Evolutionary conservation across 805 yeast genomes (phyloP).

Genomic region (Schwanniomyces sp.): DNA sequence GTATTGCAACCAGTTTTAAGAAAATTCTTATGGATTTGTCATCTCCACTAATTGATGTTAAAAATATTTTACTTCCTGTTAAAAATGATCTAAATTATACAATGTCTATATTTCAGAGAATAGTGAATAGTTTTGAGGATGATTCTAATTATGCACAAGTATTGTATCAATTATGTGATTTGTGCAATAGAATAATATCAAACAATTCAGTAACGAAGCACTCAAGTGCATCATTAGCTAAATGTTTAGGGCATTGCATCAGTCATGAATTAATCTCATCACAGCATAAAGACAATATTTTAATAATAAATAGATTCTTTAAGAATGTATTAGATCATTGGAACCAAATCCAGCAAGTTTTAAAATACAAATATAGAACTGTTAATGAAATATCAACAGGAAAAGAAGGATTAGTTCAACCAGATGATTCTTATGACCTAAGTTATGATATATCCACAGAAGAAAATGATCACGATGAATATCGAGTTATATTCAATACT

Average conservation of each 20-base stretch:
- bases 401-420: constrained; percentile 2
- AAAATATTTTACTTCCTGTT: constrained; percentile 52
- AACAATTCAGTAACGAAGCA: constrained; percentile 43
- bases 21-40: constrained; percentile 52
- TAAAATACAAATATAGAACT: constrained; percentile 3
- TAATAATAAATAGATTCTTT: constrained; percentile 54
- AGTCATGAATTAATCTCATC: constrained; percentile 47
- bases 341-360: constrained; percentile 27
- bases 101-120: constrained; percentile 23
- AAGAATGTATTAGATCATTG: constrained; percentile 55
- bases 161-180: constrained; percentile 46
- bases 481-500: constrained; percentile 14
- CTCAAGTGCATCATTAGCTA: constrained; percentile 39
- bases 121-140: constrained; percentile 9
- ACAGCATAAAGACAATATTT: constrained; percentile 45
- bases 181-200: constrained; percentile 36
- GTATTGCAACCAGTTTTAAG: constrained; percentile 48
- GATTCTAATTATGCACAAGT: constrained; percentile 19
- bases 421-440: constrained; percentile 30
- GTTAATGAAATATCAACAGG: constrained; percentile 18
- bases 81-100: constrained; percentile 49
- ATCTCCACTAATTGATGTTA: constrained; percentile 52
- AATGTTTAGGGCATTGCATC: constrained; percentile 53
- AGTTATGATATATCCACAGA: constrained; percentile 33
- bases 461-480: constrained; percentile 16